These are phyloP conservation scores for Monosporozyma solicola DNA, from an alignment of 805 yeast genomes.

Conservation along the genomic window DNA sequence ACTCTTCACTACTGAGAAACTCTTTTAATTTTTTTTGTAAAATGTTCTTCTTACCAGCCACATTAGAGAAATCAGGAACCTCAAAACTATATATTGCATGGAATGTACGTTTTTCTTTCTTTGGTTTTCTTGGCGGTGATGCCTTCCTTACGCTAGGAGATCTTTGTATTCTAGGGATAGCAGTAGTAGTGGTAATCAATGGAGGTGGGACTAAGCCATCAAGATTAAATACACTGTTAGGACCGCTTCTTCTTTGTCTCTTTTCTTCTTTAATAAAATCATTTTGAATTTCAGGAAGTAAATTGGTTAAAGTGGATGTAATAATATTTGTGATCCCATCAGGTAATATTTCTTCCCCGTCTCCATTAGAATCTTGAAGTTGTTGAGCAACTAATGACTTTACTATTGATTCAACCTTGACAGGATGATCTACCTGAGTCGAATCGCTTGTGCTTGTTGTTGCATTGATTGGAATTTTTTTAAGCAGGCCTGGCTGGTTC, in stretches of 20 bases:
- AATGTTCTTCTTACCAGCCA: conserved; percentile 14
- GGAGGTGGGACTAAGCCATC: conserved; percentile 27
- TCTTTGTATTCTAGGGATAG: neutral
- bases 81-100: conserved; percentile 7
- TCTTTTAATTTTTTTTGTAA: conserved; percentile 20
- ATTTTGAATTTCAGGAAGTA: conserved; percentile 15
- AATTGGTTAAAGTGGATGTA: conserved; percentile 18
- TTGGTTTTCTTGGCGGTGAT: neutral
- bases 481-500: neutral
- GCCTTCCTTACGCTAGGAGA: neutral
- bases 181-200: neutral
- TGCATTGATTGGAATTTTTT: neutral
- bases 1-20: conserved; percentile 14
- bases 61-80: conserved; percentile 13
- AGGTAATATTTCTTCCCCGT: conserved; percentile 9
- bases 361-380: conserved; percentile 9
- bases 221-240: conserved; percentile 16
- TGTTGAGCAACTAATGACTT: conserved; percentile 18
- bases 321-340: conserved; percentile 13
- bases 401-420: conserved; percentile 14
- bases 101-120: neutral
- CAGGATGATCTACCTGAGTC: neutral
- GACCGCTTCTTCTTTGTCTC: conserved; percentile 9
- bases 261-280: conserved; percentile 2
- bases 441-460: neutral